A percentile compares a stretch with the other conserved stretches of the same genome.
phyloP scores from a whole-genome alignment of 2,329 filamentous ascomycete genomes.

The Malbranchea zuffiana region DNA sequence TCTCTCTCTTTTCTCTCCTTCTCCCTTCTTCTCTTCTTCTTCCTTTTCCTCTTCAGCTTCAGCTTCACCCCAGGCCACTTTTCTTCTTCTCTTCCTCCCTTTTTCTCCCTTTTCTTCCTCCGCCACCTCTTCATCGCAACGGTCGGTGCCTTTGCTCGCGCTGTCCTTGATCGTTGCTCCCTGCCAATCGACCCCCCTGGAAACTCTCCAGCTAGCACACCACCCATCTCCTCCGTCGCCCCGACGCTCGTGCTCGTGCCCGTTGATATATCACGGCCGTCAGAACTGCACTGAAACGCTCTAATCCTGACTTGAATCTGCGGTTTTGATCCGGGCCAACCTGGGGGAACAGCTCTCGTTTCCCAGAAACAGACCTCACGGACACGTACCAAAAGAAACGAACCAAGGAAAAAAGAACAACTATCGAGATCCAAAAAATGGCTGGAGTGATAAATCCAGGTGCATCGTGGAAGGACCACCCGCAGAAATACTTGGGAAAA shows the following conservation, averaged over 20 bases:
- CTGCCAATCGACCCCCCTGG: constrained; percentile 3
- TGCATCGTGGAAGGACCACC: constrained; percentile 39
- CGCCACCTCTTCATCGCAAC: constrained; percentile 18
- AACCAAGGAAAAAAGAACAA: background rate
- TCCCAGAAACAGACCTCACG: background rate
- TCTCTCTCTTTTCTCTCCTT: constrained; percentile 10
- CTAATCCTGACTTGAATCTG: no score
- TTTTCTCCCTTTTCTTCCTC: constrained; percentile 16
- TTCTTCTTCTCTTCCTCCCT: constrained; percentile 17
- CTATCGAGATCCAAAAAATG: constrained; percentile 7
- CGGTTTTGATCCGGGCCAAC: no score
- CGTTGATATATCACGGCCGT: no score
- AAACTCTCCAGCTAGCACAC: constrained; percentile 11
- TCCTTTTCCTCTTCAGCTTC: constrained; percentile 11
- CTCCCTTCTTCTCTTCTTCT: constrained; percentile 12
- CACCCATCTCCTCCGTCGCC: background rate
- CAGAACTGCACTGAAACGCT: background rate
- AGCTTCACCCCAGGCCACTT: constrained; percentile 8
- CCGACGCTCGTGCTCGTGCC: no score
- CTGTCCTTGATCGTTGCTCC: constrained; percentile 4
- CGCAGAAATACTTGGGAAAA: constrained; percentile 35
- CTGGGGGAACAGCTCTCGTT: no score
- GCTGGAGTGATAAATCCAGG: constrained; percentile 24
- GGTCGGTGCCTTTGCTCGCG: constrained; percentile 23
- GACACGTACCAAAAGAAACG: background rate